phyloP scores from a whole-genome alignment of 2,329 filamentous ascomycete genomes.

The Tolypocladium capitatum region DNA sequence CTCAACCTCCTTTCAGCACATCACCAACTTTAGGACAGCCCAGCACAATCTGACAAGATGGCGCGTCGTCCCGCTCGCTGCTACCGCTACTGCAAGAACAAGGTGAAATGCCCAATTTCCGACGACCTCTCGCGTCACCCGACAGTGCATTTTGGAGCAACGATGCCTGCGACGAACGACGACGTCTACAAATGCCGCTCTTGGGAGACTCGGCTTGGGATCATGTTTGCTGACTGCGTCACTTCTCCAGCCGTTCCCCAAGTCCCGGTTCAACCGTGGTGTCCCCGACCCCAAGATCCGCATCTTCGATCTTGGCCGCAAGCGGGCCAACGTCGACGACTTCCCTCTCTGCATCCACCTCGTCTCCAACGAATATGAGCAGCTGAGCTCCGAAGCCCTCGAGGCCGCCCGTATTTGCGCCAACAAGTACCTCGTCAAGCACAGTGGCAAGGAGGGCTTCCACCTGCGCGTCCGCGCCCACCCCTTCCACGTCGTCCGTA shows the following conservation, averaged over 20 bases:
- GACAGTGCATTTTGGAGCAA: background rate
- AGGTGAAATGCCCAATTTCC: constrained; percentile 49
- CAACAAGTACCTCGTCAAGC: constrained; percentile 90
- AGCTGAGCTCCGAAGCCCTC: constrained; percentile 98
- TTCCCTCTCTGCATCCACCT: constrained; percentile 99
- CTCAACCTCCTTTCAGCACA: constrained; percentile 21
- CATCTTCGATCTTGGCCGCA: constrained; percentile 98
- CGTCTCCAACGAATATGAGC: constrained; percentile 99
- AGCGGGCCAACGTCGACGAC: constrained; percentile 97
- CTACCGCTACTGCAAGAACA: constrained; percentile 99
- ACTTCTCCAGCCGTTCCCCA: constrained; percentile 70
- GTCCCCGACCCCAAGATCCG: constrained; percentile 74
- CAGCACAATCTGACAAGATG: constrained; percentile 68
- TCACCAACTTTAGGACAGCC: constrained; percentile 18
- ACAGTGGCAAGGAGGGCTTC: constrained; percentile 59
- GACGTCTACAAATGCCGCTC: background rate
- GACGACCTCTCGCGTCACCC: constrained; percentile 1
- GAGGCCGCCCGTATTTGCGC: constrained; percentile 99
- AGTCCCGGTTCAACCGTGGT: constrained; percentile 99
- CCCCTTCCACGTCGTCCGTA: constrained; percentile 99
- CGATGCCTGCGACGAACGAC: background rate
- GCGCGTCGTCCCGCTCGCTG: constrained; percentile 98
- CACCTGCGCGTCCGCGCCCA: constrained; percentile 75
- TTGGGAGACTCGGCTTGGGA: background rate
- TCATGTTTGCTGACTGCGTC: background rate